These are phyloP conservation scores for Candida freyschussii DNA, from an alignment of 1,139 yeast genomes.

Conservation along the genomic window DNA sequence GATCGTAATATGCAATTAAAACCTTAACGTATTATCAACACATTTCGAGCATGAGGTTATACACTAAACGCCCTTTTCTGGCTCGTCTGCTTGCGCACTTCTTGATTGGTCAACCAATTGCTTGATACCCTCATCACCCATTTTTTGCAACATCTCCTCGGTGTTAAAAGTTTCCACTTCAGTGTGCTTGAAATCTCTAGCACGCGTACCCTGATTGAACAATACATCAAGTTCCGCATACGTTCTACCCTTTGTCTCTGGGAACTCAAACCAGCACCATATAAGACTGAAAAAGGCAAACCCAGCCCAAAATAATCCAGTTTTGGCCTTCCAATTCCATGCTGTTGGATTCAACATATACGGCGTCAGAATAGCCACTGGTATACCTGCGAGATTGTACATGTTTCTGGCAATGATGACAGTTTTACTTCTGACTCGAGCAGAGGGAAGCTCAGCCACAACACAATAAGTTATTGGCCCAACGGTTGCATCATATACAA, in stretches of 20 bases:
- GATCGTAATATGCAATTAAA: no score
- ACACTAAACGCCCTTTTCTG: no score
- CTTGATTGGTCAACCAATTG: constrained; percentile 11
- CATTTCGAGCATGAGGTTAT: no score
- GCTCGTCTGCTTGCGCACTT: background rate
- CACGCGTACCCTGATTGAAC: constrained; percentile 31
- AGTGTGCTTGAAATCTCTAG: constrained; percentile 28
- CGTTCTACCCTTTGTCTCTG: constrained; percentile 40
- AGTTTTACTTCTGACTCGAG: constrained; percentile 36
- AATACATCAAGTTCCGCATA: constrained; percentile 37
- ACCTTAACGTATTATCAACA: no score
- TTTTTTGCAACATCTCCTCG: constrained; percentile 16
- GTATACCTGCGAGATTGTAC: constrained; percentile 33
- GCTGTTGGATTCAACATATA: constrained; percentile 43
- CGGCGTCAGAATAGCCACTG: constrained; percentile 32
- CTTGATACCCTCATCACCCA: constrained; percentile 17
- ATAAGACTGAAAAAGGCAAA: constrained; percentile 31
- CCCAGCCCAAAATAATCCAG: constrained; percentile 25
- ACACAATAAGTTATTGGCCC: constrained; percentile 38
- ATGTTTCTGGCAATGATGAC: constrained; percentile 34
- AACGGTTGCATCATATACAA: constrained; percentile 29
- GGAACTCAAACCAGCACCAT: constrained; percentile 38
- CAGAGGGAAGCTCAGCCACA: constrained; percentile 38
- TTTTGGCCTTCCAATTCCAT: constrained; percentile 43
- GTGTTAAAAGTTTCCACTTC: constrained; percentile 21